Base-by-base conservation (phyloP, 164 flowering plant genomes). In the Pachysandra terminalis region DNA sequence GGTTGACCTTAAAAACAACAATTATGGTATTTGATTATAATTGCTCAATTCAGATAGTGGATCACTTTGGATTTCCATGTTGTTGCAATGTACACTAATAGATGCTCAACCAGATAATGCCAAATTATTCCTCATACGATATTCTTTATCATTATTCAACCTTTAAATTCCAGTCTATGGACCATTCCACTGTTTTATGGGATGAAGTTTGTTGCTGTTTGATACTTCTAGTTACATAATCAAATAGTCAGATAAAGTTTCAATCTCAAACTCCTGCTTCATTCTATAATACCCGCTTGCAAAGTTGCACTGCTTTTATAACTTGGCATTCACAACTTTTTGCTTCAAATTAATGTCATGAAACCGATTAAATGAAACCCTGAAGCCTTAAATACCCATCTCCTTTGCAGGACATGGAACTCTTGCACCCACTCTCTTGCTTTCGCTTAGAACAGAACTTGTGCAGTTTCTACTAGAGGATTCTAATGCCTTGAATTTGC, bases 401-500 rank as follows among this genome's bases (percentile, higher is more conserved):
- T 57, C 9, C 62, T 73, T 65, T 84, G 73, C 90, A 95, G 98
- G 98, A n/a, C 98, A 83, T 65, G 98, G 97, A 68, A 75, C 68
- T 68, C 77, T 95, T 74, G 69, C 88, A 54, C 72, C 81, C 26
- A 49, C 79, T 62, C 97, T 93, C 69, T 64, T 92, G 78, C 86
- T 85, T 54, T 90, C 92, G 76, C 87, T 95, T 58, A 82, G 90
- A 62, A 66, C 57, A 61, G 96, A 95, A 70, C 87, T 95, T 70
- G 27, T 95, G 66, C 82, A 76, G 65, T 95, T 89, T 76, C 79
- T 95, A 32, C 73, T 95, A 60, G 93, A 92, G 74, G 78, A 77
- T 57, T 85, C 91, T 40, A 77, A 77, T 67, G 75, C 73, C 59
- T 75, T 62, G 51, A 79, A 73, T 69, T 70, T 79, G 41, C 65